A percentile compares a stretch with the other conserved stretches of the same genome.
Evolutionary conservation across 2,329 filamentous ascomycete species (phyloP).

Genomic region (Penicillium decumbens): DNA sequence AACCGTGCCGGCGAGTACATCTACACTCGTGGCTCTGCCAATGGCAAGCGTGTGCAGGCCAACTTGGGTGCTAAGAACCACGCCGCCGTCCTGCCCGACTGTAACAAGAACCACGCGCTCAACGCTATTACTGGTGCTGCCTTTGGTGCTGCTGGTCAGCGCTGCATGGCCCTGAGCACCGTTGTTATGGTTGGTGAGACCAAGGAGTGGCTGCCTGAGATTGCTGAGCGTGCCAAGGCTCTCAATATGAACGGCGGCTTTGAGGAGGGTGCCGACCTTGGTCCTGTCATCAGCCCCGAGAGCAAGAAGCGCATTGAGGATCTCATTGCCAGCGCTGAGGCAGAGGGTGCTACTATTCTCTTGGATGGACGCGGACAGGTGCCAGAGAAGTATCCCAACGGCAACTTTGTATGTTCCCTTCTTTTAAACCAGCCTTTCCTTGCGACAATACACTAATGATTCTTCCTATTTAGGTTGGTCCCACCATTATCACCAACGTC

Average conservation of each 20-base stretch:
- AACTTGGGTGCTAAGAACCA: slow-evolving; percentile 69
- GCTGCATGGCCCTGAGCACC: slow-evolving; percentile 65
- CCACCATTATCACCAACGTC: slow-evolving; percentile 62
- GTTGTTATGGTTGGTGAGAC: slow-evolving; percentile 62
- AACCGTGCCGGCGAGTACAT: slow-evolving; percentile 68
- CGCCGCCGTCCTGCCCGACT: slow-evolving; percentile 61
- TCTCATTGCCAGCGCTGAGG: slow-evolving; percentile 57
- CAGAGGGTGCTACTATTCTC: slow-evolving; percentile 60
- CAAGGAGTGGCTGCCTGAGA: slow-evolving; percentile 60
- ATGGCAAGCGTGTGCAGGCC: slow-evolving; percentile 65
- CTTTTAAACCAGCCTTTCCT: neutral
- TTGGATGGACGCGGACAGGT: slow-evolving; percentile 59
- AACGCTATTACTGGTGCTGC: slow-evolving; percentile 64
- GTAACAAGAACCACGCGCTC: slow-evolving; percentile 64
- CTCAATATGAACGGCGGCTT: slow-evolving; percentile 60
- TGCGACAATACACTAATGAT: neutral
- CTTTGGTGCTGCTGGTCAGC: slow-evolving; percentile 64
- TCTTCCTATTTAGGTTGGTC: slow-evolving; percentile 47
- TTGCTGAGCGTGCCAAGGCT: slow-evolving; percentile 58
- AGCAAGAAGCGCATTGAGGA: slow-evolving; percentile 61
- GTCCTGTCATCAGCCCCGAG: slow-evolving; percentile 60
- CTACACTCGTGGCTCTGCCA: slow-evolving; percentile 61
- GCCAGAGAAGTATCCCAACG: slow-evolving; percentile 60
- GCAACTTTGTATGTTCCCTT: slow-evolving; percentile 56
- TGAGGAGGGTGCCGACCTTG: slow-evolving; percentile 59